Base-by-base conservation (phyloP, 2,329 filamentous ascomycete genomes). In the Ophiostoma perfectum region DNA sequence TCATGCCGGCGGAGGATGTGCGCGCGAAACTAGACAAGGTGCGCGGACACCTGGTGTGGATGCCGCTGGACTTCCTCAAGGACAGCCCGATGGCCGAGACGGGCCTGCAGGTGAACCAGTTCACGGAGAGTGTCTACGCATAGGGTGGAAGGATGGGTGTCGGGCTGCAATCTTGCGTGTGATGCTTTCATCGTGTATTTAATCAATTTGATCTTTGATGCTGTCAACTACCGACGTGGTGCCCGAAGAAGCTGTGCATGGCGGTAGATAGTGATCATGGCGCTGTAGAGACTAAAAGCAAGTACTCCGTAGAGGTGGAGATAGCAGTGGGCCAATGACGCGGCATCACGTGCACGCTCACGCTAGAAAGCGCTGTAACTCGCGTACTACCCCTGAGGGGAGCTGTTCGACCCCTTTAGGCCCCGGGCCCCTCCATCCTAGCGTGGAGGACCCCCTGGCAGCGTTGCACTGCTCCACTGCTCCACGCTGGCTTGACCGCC, bases 31-130 rank as follows among this genome's bases (percentile, higher is more conserved):
- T 98, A 65, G 88, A 92, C 74, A 83, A 89, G 75, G 87, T 98
- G 73, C 89, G 88, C 79, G 94, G 94, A 0, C 94, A 98, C 80
- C 78, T 98, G 55, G 94, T 98, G 6, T 96, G 92, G 91, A 94
- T 97, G 88, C 93, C 93, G n/a, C 78, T 98, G 74, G 86, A 93
- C 63, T 98, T 97, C 76, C 78, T 98, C 75, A 83, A 86, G 74
- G 88, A 96, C 72, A 92, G 89, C 0, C 84, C 91, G 74, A 96
- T 98, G 93, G 93, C 93, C 0, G 93, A 97, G 80, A 86, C 85
- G 74, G 93, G 94, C 0, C 75, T 98, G 78, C 89, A 93, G 78
- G 87, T 98, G 55, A 98, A 98, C 77, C 80, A 86, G 63, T 90
- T 87, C 75, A 98, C 94, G 0, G 92, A 97, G 82, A 92, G 91